Evolutionary conservation across 306 rosid genomes (phyloP).

Genomic region (Carpinus viminea): DNA sequence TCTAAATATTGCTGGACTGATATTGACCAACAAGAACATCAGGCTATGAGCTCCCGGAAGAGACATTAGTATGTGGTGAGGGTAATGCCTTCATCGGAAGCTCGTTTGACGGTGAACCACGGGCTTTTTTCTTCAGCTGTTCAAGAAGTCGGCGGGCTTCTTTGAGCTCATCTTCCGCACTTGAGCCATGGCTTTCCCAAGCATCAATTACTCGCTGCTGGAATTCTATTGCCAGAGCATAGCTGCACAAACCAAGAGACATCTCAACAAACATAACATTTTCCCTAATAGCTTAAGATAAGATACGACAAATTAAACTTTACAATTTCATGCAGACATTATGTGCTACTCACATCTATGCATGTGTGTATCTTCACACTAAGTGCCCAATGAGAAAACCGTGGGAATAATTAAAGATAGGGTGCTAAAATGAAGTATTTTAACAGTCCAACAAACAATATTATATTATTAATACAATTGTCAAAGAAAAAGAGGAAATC

Average conservation of each 20-base stretch:
- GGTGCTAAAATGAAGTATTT: not conserved
- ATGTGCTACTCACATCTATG: not conserved
- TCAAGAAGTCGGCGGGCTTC: conserved; percentile 69
- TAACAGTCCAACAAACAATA: not conserved
- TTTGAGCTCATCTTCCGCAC: conserved; percentile 66
- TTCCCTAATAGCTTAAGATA: not conserved
- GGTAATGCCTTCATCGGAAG: conserved; percentile 62
- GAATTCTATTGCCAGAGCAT: conserved; percentile 72
- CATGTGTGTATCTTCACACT: not conserved
- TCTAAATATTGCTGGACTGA: conserved; percentile 23
- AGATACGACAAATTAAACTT: not conserved
- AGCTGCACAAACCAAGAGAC: conserved; percentile 57
- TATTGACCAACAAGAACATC: conserved; percentile 25
- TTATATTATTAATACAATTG: not conserved
- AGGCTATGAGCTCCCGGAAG: conserved; percentile 38
- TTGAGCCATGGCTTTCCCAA: conserved; percentile 90
- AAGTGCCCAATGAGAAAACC: not conserved
- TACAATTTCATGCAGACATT: not conserved
- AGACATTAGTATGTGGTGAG: conserved; percentile 38
- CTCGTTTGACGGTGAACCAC: conserved; percentile 41
- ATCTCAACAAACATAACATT: not conserved
- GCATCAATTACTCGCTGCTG: conserved; percentile 86
- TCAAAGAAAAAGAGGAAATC: not conserved
- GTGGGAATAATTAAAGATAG: not conserved
- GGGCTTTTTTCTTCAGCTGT: conserved; percentile 64